Base-by-base conservation (phyloP, 2,329 filamentous ascomycete genomes). In the Colletotrichum camelliae region DNA sequence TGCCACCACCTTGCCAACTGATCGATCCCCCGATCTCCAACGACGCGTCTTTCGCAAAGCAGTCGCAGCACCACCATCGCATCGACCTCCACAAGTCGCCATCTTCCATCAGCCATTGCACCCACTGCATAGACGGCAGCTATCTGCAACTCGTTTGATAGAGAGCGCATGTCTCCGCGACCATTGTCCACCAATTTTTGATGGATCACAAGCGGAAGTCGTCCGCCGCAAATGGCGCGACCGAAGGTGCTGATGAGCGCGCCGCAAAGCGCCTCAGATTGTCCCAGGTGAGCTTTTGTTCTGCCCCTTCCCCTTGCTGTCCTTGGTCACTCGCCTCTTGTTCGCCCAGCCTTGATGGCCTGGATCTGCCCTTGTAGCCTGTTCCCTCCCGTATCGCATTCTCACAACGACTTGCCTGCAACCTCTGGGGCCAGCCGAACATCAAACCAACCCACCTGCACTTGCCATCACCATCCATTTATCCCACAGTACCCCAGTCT, bases 201-300 rank as follows among this genome's bases (percentile, higher is more conserved):
- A 91, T 91, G 90, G 90, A 91, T 78, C 86, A 85, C 81, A 91
- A 91, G 84, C 88, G 90, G 78, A 91, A 91, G 80, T 88, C 88
- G 48, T 83, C 82, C 77, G 81, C 83, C 79, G 81, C 82, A 67
- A 88, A 88, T 80, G 86, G 87, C 77, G 82, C 83, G 67, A 84
- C 84, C 62, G 89, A 91, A 74, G 83, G 43, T 52, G 43, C 84
- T 73, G 87, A 88, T 69, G 89, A 91, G 79, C 88, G 90, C 80
- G 87, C 87, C 71, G 84, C 87, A 8, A 92, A 92, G 85, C 87
- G 90, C 80, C 88, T 88, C 82, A 91, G 87, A 81, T 85, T 84
- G 80, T 86, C 85, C 81, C 89, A 88, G 82, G 90, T 89, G 84
- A 81, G 24, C 78, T 58, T 75, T 55, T 52, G n/a, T 52, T 52